Evolutionary conservation across 352 stramenopile genomes (phyloP), one percentile per base, ranked within the genome.

Genomic region (Salisapilia sapeloensis): DNA sequence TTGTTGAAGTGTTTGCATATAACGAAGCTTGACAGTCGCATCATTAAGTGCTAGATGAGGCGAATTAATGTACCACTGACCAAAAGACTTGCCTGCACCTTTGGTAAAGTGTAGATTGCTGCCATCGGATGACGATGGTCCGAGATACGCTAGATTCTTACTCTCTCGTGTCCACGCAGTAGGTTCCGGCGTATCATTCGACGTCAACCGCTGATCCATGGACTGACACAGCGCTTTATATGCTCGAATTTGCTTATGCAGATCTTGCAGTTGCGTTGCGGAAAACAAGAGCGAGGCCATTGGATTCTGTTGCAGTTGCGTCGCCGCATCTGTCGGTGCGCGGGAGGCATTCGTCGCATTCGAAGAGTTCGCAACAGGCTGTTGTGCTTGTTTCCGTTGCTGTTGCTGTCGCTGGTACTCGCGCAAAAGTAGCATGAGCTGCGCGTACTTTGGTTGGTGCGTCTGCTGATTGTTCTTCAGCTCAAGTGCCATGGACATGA

Each of bases 181-280:
- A 13, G 23, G 17, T 4, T 13, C 19, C 8, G 20, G 22, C 18
- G 53, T 50, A 25, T 60, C 56, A 29, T 40, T 48, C 9, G 51
- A 40, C 1, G 47, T 26, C 15, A 80, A 42, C 4, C 63, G 47
- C 24, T 79, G 52, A 40, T 90, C 70, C 74, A 90, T 90, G 4
- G 60, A 78, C 46, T 82, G 70, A 26, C 70, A 86, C 15, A 90
- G 53, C 22, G 67, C 48, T 44, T 86, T 90, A 51, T 79, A 90
- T 12, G 67, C 60, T 6, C 67, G 67, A 41, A 90, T 90, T 53
- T 90, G 74, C 40, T 80, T 72, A 49, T 90, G 74, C 29, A 90
- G 42, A 19, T 84, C 67, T 40, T 83, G 69, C 14, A 90, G 56
- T 46, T 90, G 74, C 40, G 76, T 80, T 19, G 85, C 74, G n/a